Base-by-base conservation (phyloP, 2,329 filamentous ascomycete genomes). In the Calonectria pseudoreteaudii region DNA sequence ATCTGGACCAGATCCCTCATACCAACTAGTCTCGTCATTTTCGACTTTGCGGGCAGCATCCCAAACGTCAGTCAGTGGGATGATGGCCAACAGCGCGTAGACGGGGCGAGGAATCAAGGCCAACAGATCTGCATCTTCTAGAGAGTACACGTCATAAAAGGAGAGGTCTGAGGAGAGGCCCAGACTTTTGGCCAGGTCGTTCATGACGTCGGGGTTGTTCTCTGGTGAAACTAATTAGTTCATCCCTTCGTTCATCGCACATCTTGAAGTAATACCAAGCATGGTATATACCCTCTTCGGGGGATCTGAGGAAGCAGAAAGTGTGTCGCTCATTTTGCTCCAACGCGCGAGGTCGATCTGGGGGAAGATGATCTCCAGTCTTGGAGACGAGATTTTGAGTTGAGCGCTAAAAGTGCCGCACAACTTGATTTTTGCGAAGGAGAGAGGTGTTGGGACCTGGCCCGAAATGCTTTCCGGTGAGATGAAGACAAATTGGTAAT, bases 91-190 rank as follows among this genome's bases (percentile, higher is more conserved):
- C 31, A 98, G 90, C 10, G 95, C 95, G 78, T 94, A 89, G 5
- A 93, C 93, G 13, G 95, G 95, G 4, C 95, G 93, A 1, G 95
- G 95, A 31, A 98, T 90, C 86, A 97, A 94, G 76, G 91, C 90
- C 68, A 98, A 91, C 36, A 98, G 90, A 68, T 94, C 91, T 0
- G 93, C 92, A 71, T 98, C 95, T 78, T 93, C 92, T 82, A 98
- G 93, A 79, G 92, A 94, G 89, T 92, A 97, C 83, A 98, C 94
- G 85, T 98, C 95, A 86, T 96, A 91, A 85, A 97, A 93, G 79
- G 90, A 88, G 44, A 98, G 88, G 28, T 88, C 87, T 26, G 86
- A 81, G 28, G 93, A 92, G 64, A 98, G 90, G 71, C 95, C 95
- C 18, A 98, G 93, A 74, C 91, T 90, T 85, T 93, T 93, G 30